These are phyloP conservation scores for Heliamphora exappendiculata DNA, from an alignment of 148 eudicot genomes.

Conservation along the genomic window DNA sequence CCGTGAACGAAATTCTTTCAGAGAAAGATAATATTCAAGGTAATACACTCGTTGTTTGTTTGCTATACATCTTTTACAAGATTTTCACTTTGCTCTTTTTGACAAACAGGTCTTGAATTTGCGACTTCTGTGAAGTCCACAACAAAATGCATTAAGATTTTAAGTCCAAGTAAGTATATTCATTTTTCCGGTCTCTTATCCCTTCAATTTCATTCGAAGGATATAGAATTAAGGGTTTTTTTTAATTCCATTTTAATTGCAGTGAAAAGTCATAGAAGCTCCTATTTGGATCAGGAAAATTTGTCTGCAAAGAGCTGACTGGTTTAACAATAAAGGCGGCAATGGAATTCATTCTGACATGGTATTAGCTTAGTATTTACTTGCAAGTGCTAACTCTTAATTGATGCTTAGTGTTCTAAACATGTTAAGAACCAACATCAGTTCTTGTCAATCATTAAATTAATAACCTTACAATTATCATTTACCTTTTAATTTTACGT, in stretches of 20 bases:
- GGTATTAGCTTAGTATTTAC: not conserved
- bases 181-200: not conserved
- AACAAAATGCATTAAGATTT: constrained; percentile 51
- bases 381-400: not conserved
- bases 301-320: constrained; percentile 18
- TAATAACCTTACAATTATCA: constrained; percentile 2
- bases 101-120: constrained; percentile 47
- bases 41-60: constrained; percentile 12
- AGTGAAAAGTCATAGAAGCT: constrained; percentile 41
- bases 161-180: constrained; percentile 63
- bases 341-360: constrained; percentile 19
- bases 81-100: constrained; percentile 10
- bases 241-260: constrained; percentile 24
- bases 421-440: not conserved
- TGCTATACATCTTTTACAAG: not conserved
- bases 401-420: not conserved
- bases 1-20: constrained; percentile 33
- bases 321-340: constrained; percentile 5
- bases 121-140: constrained; percentile 59
- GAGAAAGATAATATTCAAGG: constrained; percentile 43
- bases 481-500: not conserved
- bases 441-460: not conserved
- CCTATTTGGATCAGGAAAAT: constrained; percentile 20
- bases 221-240: not conserved
- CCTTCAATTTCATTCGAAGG: not conserved